phyloP scores from a whole-genome alignment of 768 basidiomycete species.

The Boletales sp. region DNA sequence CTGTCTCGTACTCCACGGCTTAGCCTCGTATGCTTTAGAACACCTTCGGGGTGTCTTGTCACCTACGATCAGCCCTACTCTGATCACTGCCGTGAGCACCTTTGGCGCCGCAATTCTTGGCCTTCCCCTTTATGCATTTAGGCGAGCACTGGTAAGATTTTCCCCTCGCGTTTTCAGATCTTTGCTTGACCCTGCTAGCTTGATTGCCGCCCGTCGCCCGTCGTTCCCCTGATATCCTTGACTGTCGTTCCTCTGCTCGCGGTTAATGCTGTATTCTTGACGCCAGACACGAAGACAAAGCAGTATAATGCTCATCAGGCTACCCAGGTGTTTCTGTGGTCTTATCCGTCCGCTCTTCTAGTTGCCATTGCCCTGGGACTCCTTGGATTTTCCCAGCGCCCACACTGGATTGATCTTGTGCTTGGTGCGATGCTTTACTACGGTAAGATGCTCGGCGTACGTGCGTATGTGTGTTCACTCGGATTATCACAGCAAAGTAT shows the following conservation, averaged over 20 bases:
- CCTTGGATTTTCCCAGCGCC: slow-evolving; percentile 61
- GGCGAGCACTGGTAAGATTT: slow-evolving; percentile 51
- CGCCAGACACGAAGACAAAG: slow-evolving; percentile 47
- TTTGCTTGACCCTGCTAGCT: slow-evolving; percentile 36
- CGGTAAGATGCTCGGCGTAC: slow-evolving; percentile 40
- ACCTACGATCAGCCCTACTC: slow-evolving; percentile 54
- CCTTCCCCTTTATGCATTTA: slow-evolving; percentile 61
- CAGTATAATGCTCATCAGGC: slow-evolving; percentile 47
- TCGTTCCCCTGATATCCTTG: slow-evolving; percentile 55
- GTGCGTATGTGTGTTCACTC: slow-evolving; percentile 6
- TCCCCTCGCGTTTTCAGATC: background rate
- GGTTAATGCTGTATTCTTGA: slow-evolving; percentile 57
- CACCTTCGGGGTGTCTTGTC: slow-evolving; percentile 57
- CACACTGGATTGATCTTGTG: slow-evolving; percentile 55
- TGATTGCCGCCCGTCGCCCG: slow-evolving; percentile 46
- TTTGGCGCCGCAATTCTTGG: slow-evolving; percentile 63
- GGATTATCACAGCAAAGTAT: slow-evolving; percentile 43
- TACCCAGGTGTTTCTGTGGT: slow-evolving; percentile 54
- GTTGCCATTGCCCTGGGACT: slow-evolving; percentile 53
- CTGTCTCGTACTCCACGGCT: slow-evolving; percentile 56
- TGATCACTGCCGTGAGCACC: slow-evolving; percentile 52
- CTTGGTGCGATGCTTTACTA: slow-evolving; percentile 59
- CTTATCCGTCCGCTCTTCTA: slow-evolving; percentile 51
- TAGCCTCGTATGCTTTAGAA: slow-evolving; percentile 59
- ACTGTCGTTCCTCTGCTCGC: slow-evolving; percentile 60